phyloP scores from a whole-genome alignment of 2,329 filamentous ascomycete species.

The Neofusicoccum kwambonambiense region DNA sequence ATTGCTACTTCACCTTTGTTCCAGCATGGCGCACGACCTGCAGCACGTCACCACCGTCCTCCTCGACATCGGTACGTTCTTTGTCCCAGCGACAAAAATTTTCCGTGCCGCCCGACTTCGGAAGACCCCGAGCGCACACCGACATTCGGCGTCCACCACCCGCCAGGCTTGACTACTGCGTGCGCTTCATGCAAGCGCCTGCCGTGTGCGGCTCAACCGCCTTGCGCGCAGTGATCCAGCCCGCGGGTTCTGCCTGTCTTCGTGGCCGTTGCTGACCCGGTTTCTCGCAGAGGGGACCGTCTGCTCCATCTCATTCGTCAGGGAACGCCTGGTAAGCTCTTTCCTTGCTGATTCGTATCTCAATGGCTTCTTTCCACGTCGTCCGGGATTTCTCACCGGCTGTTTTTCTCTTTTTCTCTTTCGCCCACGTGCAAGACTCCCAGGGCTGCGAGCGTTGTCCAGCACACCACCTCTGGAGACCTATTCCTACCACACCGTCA shows the following conservation, averaged over 20 bases:
- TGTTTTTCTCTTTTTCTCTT: not conserved
- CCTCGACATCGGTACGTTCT: conserved; percentile 58
- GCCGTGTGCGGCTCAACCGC: conserved; percentile 16
- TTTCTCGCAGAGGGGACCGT: conserved; percentile 68
- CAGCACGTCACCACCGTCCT: conserved; percentile 42
- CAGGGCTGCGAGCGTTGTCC: not conserved
- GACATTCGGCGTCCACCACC: not conserved
- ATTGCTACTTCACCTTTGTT: conserved; percentile 5
- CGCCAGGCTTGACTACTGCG: not conserved
- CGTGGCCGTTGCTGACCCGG: conserved; percentile 22
- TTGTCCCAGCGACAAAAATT: conserved; percentile 16
- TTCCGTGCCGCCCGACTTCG: conserved; percentile 9
- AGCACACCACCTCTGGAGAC: not conserved
- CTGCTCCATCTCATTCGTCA: conserved; percentile 81
- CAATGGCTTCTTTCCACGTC: conserved; percentile 20
- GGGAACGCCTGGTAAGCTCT: conserved; percentile 73
- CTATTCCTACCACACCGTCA: not conserved
- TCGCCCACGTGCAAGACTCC: conserved; percentile 15
- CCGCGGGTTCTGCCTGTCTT: not conserved
- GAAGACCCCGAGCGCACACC: not conserved
- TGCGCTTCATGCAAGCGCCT: not conserved
- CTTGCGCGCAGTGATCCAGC: not conserved
- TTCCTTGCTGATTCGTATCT: conserved; percentile 23
- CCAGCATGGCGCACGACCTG: conserved; percentile 22
- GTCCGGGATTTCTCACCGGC: conserved; percentile 1